Percentiles rank a stretch among this genome's conserved stretches.
These are phyloP conservation scores for Vigna mungo DNA, from an alignment of 306 rosid genomes.

Conservation along the genomic window DNA sequence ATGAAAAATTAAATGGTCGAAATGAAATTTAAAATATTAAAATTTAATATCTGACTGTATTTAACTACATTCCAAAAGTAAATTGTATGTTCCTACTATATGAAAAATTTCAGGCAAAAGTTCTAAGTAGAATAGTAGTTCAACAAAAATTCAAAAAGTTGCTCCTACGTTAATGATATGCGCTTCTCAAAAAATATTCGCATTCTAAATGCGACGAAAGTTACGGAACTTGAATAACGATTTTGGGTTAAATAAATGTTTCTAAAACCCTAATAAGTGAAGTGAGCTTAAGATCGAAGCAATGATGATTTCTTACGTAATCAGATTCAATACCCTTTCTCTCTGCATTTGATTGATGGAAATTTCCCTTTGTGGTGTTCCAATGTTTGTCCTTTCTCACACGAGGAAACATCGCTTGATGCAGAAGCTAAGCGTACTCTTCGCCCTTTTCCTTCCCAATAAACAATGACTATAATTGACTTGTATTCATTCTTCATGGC, in stretches of 20 bases:
- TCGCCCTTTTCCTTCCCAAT: neutral
- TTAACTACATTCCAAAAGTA: no score
- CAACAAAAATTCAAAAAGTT: no score
- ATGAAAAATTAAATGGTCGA: no score
- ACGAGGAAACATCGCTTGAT: slow-evolving; percentile 28
- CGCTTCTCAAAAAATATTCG: no score
- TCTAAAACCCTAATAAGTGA: neutral
- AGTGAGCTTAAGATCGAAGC: neutral
- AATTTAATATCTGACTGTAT: no score
- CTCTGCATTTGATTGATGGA: neutral
- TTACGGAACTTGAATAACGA: neutral
- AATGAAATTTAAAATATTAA: no score
- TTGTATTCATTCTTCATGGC: neutral
- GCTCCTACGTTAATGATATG: no score
- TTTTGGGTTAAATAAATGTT: neutral
- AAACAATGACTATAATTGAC: slow-evolving; percentile 1
- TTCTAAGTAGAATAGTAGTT: no score
- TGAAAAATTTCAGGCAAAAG: no score
- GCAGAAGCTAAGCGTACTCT: neutral
- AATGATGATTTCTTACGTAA: neutral
- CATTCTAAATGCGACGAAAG: neutral
- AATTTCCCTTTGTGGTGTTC: slow-evolving; percentile 5
- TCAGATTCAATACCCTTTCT: neutral
- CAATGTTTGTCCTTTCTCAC: neutral
- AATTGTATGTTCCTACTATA: no score